A percentile compares a stretch with the other conserved stretches of the same genome.
phyloP scores from a whole-genome alignment of 2,329 filamentous ascomycete species.

The Pseudocercospora cruenta region DNA sequence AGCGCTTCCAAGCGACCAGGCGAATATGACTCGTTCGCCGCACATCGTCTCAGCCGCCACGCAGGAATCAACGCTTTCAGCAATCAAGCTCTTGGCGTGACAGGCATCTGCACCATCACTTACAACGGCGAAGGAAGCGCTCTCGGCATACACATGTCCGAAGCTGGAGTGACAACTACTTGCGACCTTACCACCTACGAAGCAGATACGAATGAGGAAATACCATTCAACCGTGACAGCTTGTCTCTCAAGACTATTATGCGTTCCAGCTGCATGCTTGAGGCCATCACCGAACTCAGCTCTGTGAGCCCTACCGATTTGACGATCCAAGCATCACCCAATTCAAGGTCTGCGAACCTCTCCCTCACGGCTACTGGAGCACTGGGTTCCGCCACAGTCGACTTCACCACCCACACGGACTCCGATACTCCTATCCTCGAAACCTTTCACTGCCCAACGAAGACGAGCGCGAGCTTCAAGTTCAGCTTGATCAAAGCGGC shows the following conservation, averaged over 20 bases:
- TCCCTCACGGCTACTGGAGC: slow-evolving; percentile 69
- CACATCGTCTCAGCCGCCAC: slow-evolving; percentile 42
- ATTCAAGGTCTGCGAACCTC: slow-evolving; percentile 56
- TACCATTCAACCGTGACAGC: slow-evolving; percentile 81
- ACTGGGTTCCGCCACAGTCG: slow-evolving; percentile 63
- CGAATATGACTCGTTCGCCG: slow-evolving; percentile 44
- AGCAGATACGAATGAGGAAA: slow-evolving; percentile 63
- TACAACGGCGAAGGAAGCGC: slow-evolving; percentile 76
- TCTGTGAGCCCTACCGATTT: slow-evolving; percentile 63
- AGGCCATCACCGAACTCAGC: slow-evolving; percentile 70
- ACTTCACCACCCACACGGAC: slow-evolving; percentile 50
- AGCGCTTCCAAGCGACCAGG: slow-evolving; percentile 38
- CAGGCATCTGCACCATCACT: slow-evolving; percentile 81
- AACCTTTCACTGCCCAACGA: slow-evolving; percentile 67
- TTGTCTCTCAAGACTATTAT: slow-evolving; percentile 94
- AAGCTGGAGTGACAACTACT: slow-evolving; percentile 83
- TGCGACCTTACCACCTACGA: slow-evolving; percentile 86
- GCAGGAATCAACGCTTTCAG: slow-evolving; percentile 71
- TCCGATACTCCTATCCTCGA: slow-evolving; percentile 62
- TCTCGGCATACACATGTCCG: slow-evolving; percentile 82
- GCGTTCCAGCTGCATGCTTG: slow-evolving; percentile 72
- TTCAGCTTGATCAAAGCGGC: slow-evolving; percentile 86
- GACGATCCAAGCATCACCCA: slow-evolving; percentile 55
- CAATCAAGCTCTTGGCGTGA: slow-evolving; percentile 78
- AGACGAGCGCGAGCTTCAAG: slow-evolving; percentile 73